phyloP scores from a whole-genome alignment of 78 protist species.

The Dictyostelium intermedium region DNA sequence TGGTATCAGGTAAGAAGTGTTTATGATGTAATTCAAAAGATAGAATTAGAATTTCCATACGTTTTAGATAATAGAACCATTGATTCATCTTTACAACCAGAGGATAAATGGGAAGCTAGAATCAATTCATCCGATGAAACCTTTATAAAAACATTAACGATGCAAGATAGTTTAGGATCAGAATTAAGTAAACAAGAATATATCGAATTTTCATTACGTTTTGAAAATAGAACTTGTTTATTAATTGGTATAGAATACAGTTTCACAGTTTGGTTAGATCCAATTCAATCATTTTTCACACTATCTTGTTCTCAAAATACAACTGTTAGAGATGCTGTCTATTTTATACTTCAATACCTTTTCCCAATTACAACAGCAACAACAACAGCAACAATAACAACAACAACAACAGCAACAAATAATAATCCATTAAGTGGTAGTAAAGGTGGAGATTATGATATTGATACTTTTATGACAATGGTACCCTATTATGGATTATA shows the following conservation, averaged over 20 bases:
- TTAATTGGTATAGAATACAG: slow-evolving; percentile 15
- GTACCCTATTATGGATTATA: slow-evolving; percentile 26
- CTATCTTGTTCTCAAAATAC: slow-evolving; percentile 23
- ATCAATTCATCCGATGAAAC: slow-evolving; percentile 36
- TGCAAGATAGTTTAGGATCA: slow-evolving; percentile 46
- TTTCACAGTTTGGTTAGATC: slow-evolving; percentile 52
- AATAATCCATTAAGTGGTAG: not conserved
- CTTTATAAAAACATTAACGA: slow-evolving; percentile 15
- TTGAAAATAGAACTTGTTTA: slow-evolving; percentile 50
- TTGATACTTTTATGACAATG: slow-evolving; percentile 14
- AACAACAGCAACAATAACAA: not conserved
- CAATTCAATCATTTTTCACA: slow-evolving; percentile 61
- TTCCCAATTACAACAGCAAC: not conserved
- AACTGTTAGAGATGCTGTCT: slow-evolving; percentile 53
- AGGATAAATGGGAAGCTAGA: slow-evolving; percentile 57
- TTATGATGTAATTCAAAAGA: slow-evolving; percentile 33
- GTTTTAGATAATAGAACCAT: not conserved
- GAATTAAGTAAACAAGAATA: slow-evolving; percentile 65
- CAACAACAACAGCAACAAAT: not conserved
- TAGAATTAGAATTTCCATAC: slow-evolving; percentile 56
- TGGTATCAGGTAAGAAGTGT: slow-evolving; percentile 26
- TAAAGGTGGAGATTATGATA: not conserved
- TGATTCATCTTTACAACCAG: not conserved
- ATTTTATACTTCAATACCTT: slow-evolving; percentile 42
- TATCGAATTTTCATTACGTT: slow-evolving; percentile 54